Conservation (phyloP, 2,329 filamentous ascomycete species). For the Aaosphaeria arxii region DNA sequence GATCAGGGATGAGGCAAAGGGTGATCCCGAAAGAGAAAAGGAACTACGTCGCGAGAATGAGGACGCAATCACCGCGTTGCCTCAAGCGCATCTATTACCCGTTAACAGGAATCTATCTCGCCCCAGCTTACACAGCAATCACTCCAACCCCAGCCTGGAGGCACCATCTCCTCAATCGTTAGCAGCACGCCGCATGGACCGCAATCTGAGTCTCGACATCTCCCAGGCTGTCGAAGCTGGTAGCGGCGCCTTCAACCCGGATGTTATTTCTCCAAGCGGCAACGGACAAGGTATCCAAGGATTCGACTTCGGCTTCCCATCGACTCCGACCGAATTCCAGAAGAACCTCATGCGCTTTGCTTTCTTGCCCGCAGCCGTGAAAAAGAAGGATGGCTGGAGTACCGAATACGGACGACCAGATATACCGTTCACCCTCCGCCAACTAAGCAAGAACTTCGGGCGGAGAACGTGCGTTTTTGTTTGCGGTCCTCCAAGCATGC, state of each 20-base stretch:
- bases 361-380: conserved; percentile 60
- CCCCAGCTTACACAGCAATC: conserved; percentile 36
- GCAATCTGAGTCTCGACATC: conserved; percentile 44
- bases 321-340: conserved; percentile 82
- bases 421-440: conserved; percentile 79
- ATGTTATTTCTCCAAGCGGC: conserved; percentile 29
- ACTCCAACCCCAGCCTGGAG: conserved; percentile 27
- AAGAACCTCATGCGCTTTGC: conserved; percentile 89
- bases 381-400: conserved; percentile 71
- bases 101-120: conserved; percentile 37
- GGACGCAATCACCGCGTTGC: conserved; percentile 79
- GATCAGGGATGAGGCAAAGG: conserved; percentile 77
- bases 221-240: conserved; percentile 32
- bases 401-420: conserved; percentile 91
- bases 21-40: conserved; percentile 73
- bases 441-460: conserved; percentile 80
- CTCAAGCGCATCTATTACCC: conserved; percentile 49
- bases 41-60: conserved; percentile 79
- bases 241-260: conserved; percentile 40
- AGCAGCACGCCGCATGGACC: conserved; percentile 41
- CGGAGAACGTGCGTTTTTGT: conserved; percentile 85
- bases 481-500: conserved; percentile 83
- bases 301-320: conserved; percentile 67
- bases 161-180: conserved; percentile 24
- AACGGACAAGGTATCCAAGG: conserved; percentile 16